Base-by-base conservation (phyloP, 2,329 filamentous ascomycete genomes). In the Aspergillus sp. region DNA sequence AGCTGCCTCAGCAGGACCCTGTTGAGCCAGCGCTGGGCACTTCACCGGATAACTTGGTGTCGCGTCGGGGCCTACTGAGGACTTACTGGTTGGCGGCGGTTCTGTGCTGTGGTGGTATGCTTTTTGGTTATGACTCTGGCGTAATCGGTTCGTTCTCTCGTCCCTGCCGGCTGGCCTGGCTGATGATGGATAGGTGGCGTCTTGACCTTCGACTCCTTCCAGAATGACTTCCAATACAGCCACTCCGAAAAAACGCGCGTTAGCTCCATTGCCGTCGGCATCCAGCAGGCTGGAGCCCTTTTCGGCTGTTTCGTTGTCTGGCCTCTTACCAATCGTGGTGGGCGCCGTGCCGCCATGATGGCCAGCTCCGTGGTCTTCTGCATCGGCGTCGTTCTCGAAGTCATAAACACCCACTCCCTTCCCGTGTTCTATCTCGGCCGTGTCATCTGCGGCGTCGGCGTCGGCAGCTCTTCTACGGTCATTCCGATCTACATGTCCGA, bases 231-330 rank as follows among this genome's bases (percentile, higher is more conserved):
- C 37, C 39, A 48, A 12, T 67, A 63, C 41, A 53, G 53, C n/a
- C 48, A 51, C 8, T 45, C 47, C 3, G 45, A 64, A 27, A 53
- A 60, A 36, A 68, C 66, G 1, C 49, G 55, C 8, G 55, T 67
- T 29, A 68, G 64, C 37, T 60, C 67, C 7, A 63, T 71, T 24
- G 64, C 67, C 24, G 67, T 72, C 6, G 63, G 65, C 2, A 63
- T 72, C 12, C 67, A 72, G 33, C 68, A 72, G 39, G 63, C 68
- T 6, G 69, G 69, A 15, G 68, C 68, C 20, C 68, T 74, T 37
- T 62, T 68, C 16, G 69, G 68, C 14, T 69, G 68, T 37, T 64
- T 72, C 33, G 42, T 60, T 16, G 61, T 70, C 31, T 69, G 66
- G 53, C 67, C 67, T 0, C 32, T 72, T 7, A 68, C 64, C 4